Evolutionary conservation across 2,329 filamentous ascomycete genomes (phyloP), one percentile per base, ranked within the genome.

Genomic region (Fusarium sp.): DNA sequence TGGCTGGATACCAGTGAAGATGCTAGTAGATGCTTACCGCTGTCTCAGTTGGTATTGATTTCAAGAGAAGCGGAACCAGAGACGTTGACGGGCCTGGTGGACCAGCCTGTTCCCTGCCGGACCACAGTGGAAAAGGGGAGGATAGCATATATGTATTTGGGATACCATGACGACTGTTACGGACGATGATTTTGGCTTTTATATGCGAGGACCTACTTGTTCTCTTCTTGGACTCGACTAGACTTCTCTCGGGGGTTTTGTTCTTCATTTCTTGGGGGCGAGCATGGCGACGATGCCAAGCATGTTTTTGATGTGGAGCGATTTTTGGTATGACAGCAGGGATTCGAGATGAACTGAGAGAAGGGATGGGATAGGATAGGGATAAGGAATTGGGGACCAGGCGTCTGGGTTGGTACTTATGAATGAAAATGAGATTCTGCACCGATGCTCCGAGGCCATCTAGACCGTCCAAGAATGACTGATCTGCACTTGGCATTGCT

Each of bases 401-500:
- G 68, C 64, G 68, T 51, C 55, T 28, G 64, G 64, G 47, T 36
- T 39, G n/a, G 54, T 48, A 71, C 34, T 71, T 71, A 71, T 71
- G 64, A 71, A 62, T 58, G 23, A 57, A 37, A 58, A 48, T 39
- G 37, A 34, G n/a, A 15, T 16, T 23, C 30, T 60, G 27, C 41
- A 28, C 15, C 40, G 37, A 46, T 46, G 51, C 41, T 64, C 30
- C 41, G 16, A 39, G 23, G 18, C 9, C 54, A 39, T 48, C 31
- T n/a, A 6, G 34, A 48, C 54, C 23, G 10, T 28, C 50, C 8
- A 61, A 44, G 60, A 56, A 43, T 58, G n/a, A 44, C 37, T 68
- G 64, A 62, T 71, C 60, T 68, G 41, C 64, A 68, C 68, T 71
- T 68, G 68, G 64, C 60, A 48, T 65, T 70, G 62, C 68, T 71